Evolutionary conservation across 163 green algal species (phyloP), one percentile per base, ranked within the genome.

Genomic region (Trebouxiophyceae sp.): DNA sequence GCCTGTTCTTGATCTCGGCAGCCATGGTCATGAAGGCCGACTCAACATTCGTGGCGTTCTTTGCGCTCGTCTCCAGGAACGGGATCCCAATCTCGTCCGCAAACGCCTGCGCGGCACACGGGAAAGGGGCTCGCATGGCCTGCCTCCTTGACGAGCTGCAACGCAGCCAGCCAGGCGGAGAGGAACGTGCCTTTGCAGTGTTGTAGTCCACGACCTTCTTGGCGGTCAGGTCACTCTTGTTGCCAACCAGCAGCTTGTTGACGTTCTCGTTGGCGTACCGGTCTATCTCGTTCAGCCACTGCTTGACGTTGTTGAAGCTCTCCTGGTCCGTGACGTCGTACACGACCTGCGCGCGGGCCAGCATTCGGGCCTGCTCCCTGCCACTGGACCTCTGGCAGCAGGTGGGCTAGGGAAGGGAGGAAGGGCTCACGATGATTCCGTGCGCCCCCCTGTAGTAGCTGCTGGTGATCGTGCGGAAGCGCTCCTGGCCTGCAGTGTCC

Each of bases 11-110:
- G 84, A 99, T 99, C 77, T 98, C 94, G 45, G 86, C 92, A 23
- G 94, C 94, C 94, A 99, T 99, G 31, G 91, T 97, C 94, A 99
- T 97, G 85, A 99, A 99, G 19, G 94, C 93, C 73, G 97, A 84
- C 81, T 99, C 94, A 5, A 99, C 94, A 74, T 98, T 98, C 16
- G 90, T 96, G 5, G 91, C 89, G 74, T 93, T 93, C 89, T 99
- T 99, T 27, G 94, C 94, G 62, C 82, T 93, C 1, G 94, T 99
- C 80, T 99, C 94, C 33, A 99, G 79, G 86, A 98, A 99, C n/a
- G 93, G 94, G 63, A 99, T 96, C 33, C 94, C 94, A 73, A 97
- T 93, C 82, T 99, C 94, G 58, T 98, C 93, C 12, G 94, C 94
- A 84, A 98, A 98, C 0, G 93, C 94, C 83, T 89, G 69, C 54